Evolutionary conservation across 2,329 filamentous ascomycete genomes (phyloP).

Genomic region (Fusarium bactridioides): DNA sequence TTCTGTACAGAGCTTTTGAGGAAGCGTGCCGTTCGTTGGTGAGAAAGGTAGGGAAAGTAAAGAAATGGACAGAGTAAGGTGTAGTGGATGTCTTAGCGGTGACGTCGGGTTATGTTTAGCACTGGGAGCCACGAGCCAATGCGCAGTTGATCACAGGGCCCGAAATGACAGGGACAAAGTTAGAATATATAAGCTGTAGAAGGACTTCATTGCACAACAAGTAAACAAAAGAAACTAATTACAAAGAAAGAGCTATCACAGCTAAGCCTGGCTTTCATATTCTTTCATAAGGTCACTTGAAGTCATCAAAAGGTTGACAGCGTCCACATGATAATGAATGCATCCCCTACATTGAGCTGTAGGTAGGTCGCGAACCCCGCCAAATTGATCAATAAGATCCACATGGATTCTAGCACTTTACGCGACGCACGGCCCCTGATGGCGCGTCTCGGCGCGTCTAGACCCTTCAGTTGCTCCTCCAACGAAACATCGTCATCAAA

Average conservation of each 20-base stretch:
- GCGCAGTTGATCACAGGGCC: constrained; percentile 10
- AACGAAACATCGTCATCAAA: constrained; percentile 30
- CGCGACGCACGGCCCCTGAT: constrained; percentile 16
- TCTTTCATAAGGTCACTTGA: not conserved
- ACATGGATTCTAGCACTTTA: constrained; percentile 26
- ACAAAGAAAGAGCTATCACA: not conserved
- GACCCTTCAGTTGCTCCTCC: constrained; percentile 39
- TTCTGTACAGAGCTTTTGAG: not conserved
- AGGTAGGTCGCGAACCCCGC: constrained; percentile 14
- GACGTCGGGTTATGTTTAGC: constrained; percentile 21
- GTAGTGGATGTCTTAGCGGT: constrained; percentile 11
- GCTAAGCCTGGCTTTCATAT: not conserved
- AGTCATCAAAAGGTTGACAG: not conserved
- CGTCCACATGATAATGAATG: not conserved
- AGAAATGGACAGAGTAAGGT: not conserved
- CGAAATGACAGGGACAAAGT: not conserved
- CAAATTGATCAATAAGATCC: not conserved
- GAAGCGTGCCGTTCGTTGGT: not conserved
- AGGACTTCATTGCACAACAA: not conserved
- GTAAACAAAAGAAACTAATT: not conserved
- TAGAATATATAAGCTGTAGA: not conserved
- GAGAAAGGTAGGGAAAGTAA: not conserved
- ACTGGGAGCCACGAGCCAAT: not conserved
- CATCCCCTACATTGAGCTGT: not conserved
- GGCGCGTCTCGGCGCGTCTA: constrained; percentile 25